Evolutionary conservation across 148 eudicot genomes (phyloP).

Genomic region (Linanthus parryae): DNA sequence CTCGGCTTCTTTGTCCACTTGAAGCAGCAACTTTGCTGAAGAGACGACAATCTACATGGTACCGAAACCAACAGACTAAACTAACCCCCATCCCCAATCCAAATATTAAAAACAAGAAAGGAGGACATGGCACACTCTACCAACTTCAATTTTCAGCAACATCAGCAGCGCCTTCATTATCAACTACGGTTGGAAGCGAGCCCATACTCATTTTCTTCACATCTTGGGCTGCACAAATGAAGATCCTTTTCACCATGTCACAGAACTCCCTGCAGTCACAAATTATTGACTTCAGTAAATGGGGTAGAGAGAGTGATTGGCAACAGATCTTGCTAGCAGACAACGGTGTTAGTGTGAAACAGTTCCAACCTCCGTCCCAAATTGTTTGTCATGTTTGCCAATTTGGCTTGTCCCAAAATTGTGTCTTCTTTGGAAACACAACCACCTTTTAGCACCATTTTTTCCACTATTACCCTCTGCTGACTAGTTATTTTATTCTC

Average conservation of each 20-base stretch:
- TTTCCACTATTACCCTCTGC: too few species aligned
- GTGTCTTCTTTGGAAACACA: too few species aligned
- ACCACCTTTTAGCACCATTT: too few species aligned
- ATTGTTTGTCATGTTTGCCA: too few species aligned
- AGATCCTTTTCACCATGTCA: conserved; percentile 71
- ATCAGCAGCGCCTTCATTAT: conserved; percentile 48
- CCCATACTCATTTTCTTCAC: conserved; percentile 75
- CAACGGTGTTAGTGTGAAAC: too few species aligned
- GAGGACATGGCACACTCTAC: background rate
- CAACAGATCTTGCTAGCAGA: too few species aligned
- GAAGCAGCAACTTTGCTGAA: too few species aligned
- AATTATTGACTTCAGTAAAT: background rate
- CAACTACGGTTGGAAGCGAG: conserved; percentile 32
- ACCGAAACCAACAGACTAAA: background rate
- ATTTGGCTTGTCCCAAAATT: too few species aligned
- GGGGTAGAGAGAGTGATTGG: background rate
- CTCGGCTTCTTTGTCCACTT: background rate
- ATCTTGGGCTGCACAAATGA: conserved; percentile 79
- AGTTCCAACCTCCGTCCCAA: too few species aligned
- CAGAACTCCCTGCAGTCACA: conserved; percentile 69
- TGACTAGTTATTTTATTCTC: too few species aligned
- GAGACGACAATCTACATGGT: too few species aligned
- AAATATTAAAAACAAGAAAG: background rate
- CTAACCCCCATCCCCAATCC: background rate
- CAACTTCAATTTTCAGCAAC: conserved; percentile 24